Evolutionary conservation across 108 stramenopile genomes (phyloP).

Genomic region (Ochromonas danica): DNA sequence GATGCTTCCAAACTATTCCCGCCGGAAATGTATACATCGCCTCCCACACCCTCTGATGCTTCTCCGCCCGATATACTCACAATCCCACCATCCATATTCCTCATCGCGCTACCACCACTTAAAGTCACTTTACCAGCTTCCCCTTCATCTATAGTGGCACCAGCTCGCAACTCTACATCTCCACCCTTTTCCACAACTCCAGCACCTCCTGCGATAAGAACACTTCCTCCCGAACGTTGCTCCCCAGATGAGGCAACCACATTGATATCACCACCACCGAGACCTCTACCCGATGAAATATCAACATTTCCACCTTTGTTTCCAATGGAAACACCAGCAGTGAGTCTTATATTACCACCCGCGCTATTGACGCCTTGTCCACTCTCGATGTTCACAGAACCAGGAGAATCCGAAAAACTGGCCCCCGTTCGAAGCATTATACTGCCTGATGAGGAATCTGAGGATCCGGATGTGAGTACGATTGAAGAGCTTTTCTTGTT

Average conservation of each 20-base stretch:
- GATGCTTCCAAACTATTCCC: too few species aligned
- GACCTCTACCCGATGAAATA: not conserved
- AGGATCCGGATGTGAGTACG: too few species aligned
- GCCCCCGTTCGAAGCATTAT: too few species aligned
- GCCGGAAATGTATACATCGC: not conserved
- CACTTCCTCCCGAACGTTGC: too few species aligned
- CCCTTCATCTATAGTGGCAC: too few species aligned
- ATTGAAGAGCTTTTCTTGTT: too few species aligned
- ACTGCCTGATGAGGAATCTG: too few species aligned
- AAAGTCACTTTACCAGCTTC: not conserved
- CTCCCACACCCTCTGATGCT: not conserved
- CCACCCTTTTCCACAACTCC: too few species aligned
- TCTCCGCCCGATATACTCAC: not conserved
- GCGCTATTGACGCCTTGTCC: not conserved
- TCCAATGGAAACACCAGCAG: not conserved
- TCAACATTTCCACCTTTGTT: not conserved
- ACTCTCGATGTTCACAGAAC: too few species aligned
- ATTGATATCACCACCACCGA: not conserved
- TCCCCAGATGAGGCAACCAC: not conserved
- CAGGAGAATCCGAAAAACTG: too few species aligned
- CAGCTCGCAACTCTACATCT: too few species aligned
- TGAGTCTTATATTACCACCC: not conserved
- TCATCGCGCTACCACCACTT: not conserved
- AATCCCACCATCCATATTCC: not conserved
- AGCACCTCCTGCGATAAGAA: too few species aligned